Evolutionary conservation across 805 yeast genomes (phyloP).

Genomic region (Nadsonia fulvescens): DNA sequence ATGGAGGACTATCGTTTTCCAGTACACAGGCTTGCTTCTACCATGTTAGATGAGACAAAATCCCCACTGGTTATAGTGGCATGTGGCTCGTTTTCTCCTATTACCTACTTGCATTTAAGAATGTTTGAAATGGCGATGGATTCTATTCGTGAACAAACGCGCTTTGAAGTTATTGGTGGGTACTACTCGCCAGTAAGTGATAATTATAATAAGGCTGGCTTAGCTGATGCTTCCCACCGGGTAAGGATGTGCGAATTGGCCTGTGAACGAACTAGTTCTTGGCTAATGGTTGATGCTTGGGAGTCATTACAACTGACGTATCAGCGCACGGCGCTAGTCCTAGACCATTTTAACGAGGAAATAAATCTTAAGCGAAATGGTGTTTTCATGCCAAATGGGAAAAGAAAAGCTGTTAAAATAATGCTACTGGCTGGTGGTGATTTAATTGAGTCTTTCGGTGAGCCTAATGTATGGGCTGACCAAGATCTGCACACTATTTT

Average conservation of each 20-base stretch:
- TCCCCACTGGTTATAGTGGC: slow-evolving; percentile 88
- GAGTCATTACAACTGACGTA: slow-evolving; percentile 82
- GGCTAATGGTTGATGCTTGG: slow-evolving; percentile 99
- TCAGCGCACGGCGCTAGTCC: slow-evolving; percentile 84
- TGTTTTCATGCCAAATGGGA: slow-evolving; percentile 29
- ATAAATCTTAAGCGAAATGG: slow-evolving; percentile 85
- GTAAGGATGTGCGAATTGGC: slow-evolving; percentile 98
- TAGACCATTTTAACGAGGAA: slow-evolving; percentile 93
- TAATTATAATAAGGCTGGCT: slow-evolving; percentile 81
- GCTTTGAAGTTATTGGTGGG: slow-evolving; percentile 93
- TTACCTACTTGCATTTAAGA: slow-evolving; percentile 82
- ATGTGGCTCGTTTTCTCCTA: slow-evolving; percentile 93
- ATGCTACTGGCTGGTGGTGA: slow-evolving; percentile 98
- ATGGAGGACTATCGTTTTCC: slow-evolving; percentile 67
- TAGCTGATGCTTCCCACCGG: slow-evolving; percentile 75
- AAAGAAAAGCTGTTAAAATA: slow-evolving; percentile 65
- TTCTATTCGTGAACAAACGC: slow-evolving; percentile 73
- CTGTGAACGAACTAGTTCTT: slow-evolving; percentile 86
- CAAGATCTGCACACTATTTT: slow-evolving; percentile 84
- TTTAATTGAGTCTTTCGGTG: slow-evolving; percentile 97
- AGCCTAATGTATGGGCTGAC: slow-evolving; percentile 98
- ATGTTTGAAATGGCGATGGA: slow-evolving; percentile 99
- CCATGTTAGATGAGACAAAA: slow-evolving; percentile 54
- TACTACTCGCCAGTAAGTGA: slow-evolving; percentile 85
- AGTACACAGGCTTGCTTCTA: slow-evolving; percentile 60